These are phyloP conservation scores for Aureobasidium namibiae DNA, from an alignment of 2,329 filamentous ascomycete genomes.

Conservation along the genomic window DNA sequence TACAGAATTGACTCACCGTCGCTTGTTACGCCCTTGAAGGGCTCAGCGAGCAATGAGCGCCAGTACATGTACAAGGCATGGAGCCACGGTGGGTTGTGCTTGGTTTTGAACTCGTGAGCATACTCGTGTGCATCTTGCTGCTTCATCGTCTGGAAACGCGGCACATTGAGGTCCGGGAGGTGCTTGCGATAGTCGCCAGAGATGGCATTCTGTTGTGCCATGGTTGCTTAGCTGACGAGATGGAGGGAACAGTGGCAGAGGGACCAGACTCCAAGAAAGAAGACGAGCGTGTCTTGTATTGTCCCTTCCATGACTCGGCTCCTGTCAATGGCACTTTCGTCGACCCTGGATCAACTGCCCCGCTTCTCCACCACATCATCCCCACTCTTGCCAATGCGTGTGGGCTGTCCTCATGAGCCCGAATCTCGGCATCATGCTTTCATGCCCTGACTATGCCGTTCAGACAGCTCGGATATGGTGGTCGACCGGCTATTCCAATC, in stretches of 20 bases:
- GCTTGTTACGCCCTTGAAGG: constrained; percentile 61
- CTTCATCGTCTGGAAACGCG: constrained; percentile 55
- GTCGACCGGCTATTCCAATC: too few species aligned
- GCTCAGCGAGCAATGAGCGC: constrained; percentile 41
- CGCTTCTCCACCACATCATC: neutral
- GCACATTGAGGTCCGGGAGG: constrained; percentile 51
- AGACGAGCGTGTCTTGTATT: neutral
- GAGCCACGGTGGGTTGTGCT: constrained; percentile 22
- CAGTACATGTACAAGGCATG: constrained; percentile 16
- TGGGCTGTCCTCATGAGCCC: neutral
- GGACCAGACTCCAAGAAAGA: neutral
- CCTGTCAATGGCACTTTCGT: constrained; percentile 4
- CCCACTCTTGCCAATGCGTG: neutral
- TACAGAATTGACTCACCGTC: constrained; percentile 43
- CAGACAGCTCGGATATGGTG: neutral
- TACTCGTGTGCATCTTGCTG: constrained; percentile 55
- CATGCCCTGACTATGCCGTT: neutral
- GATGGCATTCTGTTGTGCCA: neutral
- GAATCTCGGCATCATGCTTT: neutral
- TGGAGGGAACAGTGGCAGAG: neutral
- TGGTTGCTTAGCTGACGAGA: neutral
- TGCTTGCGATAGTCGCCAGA: constrained; percentile 42
- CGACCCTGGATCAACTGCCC: neutral
- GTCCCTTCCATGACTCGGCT: neutral
- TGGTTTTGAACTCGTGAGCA: constrained; percentile 27